Conservation (phyloP, 805 yeast genomes). For the Nakazawaea pomicola region DNA sequence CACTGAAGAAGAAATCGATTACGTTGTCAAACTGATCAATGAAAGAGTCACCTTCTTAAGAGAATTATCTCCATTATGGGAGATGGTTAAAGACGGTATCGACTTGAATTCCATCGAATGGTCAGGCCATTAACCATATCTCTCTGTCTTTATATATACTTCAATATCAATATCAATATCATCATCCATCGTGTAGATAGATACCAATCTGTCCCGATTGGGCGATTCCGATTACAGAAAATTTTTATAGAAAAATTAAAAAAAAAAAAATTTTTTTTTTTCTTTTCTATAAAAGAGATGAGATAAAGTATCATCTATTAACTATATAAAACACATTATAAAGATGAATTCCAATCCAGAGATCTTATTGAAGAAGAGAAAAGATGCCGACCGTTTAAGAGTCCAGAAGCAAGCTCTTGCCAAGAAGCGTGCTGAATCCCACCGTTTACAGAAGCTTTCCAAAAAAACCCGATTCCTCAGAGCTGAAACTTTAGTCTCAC, state of each 20-base stretch:
- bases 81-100: constrained; percentile 98
- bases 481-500: constrained; percentile 70
- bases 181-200: background rate
- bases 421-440: constrained; percentile 41
- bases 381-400: constrained; percentile 69
- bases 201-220: background rate
- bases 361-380: constrained; percentile 71
- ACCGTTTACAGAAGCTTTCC: constrained; percentile 37
- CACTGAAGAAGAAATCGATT: constrained; percentile 93
- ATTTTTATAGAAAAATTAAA: too few species aligned
- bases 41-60: constrained; percentile 89
- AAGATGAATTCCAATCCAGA: constrained; percentile 75
- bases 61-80: constrained; percentile 95
- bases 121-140: constrained; percentile 76
- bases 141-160: background rate
- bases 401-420: constrained; percentile 69
- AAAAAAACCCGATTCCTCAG: constrained; percentile 56
- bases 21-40: constrained; percentile 81
- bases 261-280: constrained; percentile 1
- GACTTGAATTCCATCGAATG: constrained; percentile 92
- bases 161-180: background rate
- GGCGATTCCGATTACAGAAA: too few species aligned
- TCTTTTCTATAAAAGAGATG: constrained; percentile 3
- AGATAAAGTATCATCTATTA: too few species aligned
- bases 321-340: too few species aligned